A percentile compares a stretch with the other conserved stretches of the same genome.
These are phyloP conservation scores for Dacryopinax primogenitus DNA, from an alignment of 768 basidiomycete genomes.

Conservation along the genomic window DNA sequence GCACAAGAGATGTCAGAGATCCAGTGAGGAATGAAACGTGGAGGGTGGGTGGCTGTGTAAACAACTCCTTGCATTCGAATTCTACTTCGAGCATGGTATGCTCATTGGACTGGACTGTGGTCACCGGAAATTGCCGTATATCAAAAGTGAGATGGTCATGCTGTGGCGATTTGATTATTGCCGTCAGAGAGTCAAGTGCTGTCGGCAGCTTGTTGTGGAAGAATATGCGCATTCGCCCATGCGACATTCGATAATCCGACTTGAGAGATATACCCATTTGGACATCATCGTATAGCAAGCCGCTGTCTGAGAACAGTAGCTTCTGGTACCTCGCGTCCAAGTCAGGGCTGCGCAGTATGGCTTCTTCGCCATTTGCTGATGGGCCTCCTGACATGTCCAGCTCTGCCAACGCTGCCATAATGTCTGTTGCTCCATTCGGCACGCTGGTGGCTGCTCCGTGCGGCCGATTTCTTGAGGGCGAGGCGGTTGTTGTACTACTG, in stretches of 20 bases:
- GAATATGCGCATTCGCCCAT: slow-evolving; percentile 88
- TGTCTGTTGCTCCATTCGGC: slow-evolving; percentile 35
- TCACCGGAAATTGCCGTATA: slow-evolving; percentile 84
- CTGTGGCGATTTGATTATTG: slow-evolving; percentile 60
- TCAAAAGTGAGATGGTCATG: slow-evolving; percentile 64
- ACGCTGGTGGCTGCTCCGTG: slow-evolving; percentile 24
- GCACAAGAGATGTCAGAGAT: slow-evolving; percentile 70
- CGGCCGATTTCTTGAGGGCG: slow-evolving; percentile 24
- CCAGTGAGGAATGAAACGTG: slow-evolving; percentile 86
- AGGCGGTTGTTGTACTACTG: slow-evolving; percentile 20
- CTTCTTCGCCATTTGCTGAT: slow-evolving; percentile 16
- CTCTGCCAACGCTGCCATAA: slow-evolving; percentile 67
- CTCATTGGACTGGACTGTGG: slow-evolving; percentile 61
- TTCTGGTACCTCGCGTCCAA: slow-evolving; percentile 85
- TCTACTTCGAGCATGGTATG: slow-evolving; percentile 90
- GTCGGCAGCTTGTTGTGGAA: slow-evolving; percentile 89
- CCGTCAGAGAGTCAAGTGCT: slow-evolving; percentile 83
- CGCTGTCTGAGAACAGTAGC: slow-evolving; percentile 64
- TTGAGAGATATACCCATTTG: slow-evolving; percentile 94
- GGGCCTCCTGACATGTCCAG: slow-evolving; percentile 47
- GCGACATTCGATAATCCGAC: slow-evolving; percentile 87
- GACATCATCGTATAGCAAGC: slow-evolving; percentile 88
- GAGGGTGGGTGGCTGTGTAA: slow-evolving; percentile 62
- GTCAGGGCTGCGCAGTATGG: slow-evolving; percentile 31
- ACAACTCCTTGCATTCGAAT: slow-evolving; percentile 85